These are phyloP conservation scores for Diaporthe sp. DNA, from an alignment of 2,329 filamentous ascomycete species.

Conservation along the genomic window DNA sequence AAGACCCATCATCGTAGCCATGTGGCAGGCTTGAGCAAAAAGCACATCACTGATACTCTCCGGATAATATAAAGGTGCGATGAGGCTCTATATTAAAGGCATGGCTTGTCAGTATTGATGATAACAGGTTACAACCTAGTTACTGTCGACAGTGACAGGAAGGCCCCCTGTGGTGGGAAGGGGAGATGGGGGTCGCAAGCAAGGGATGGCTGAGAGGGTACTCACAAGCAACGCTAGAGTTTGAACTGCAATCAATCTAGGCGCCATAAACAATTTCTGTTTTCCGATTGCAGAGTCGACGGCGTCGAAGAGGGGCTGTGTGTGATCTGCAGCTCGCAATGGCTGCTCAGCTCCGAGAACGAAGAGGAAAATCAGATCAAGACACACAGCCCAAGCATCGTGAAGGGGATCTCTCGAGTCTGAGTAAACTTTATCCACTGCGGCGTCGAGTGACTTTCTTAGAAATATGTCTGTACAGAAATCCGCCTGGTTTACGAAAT, in stretches of 20 bases:
- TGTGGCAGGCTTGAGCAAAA: conserved; percentile 2
- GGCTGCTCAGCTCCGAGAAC: conserved; percentile 21
- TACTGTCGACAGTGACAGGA: neutral
- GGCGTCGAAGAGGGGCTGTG: conserved; percentile 16
- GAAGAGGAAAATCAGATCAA: conserved; percentile 13
- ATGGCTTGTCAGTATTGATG: neutral
- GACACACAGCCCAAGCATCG: conserved; percentile 12
- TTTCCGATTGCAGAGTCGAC: conserved; percentile 17
- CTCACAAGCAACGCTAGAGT: conserved; percentile 16
- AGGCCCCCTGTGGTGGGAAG: too few relatives aligned
- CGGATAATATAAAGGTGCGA: conserved; percentile 4
- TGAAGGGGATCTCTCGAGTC: neutral
- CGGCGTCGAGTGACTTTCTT: neutral
- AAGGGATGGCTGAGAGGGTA: neutral
- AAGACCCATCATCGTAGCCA: conserved; percentile 11
- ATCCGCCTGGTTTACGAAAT: conserved; percentile 2
- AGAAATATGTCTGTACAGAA: conserved; percentile 20
- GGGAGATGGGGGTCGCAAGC: neutral
- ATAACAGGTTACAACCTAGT: neutral
- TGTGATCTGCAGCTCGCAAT: conserved; percentile 3
- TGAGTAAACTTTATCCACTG: neutral
- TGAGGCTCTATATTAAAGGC: neutral
- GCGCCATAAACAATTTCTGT: conserved; percentile 15
- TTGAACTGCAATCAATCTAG: neutral
- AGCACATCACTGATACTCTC: conserved; percentile 13